Conservation (phyloP, 192 early-diverging fungal genomes). For the Phycomyces nitens region DNA sequence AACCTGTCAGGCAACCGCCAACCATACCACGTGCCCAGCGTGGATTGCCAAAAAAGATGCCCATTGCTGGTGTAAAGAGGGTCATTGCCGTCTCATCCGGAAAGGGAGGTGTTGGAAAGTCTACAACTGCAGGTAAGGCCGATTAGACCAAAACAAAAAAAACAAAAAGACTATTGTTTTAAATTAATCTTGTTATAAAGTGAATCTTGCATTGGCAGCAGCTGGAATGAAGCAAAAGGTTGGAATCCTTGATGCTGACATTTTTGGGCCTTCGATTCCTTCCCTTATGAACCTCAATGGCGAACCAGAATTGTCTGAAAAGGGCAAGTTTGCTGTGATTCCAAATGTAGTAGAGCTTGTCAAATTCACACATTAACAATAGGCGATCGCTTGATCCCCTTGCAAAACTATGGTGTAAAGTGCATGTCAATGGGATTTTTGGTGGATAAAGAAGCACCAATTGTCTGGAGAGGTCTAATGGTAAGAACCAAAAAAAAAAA, state of each 20-base stretch:
- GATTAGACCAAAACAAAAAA: background rate
- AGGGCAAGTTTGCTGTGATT: conserved; percentile 33
- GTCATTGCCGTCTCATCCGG: conserved; percentile 82
- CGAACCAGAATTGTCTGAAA: conserved; percentile 60
- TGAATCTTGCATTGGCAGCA: conserved; percentile 73
- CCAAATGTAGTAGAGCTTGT: too few species aligned
- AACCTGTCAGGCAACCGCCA: conserved; percentile 33
- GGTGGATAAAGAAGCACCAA: conserved; percentile 63
- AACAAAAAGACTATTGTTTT: background rate
- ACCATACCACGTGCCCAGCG: conserved; percentile 51
- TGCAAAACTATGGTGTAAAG: conserved; percentile 83
- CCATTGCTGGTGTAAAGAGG: conserved; percentile 69
- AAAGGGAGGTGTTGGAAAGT: conserved; percentile 92
- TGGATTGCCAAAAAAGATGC: conserved; percentile 66
- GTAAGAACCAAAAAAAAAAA: conserved; percentile 31
- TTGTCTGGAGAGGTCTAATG: conserved; percentile 93
- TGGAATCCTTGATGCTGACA: conserved; percentile 84
- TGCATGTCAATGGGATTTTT: conserved; percentile 93
- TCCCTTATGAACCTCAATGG: conserved; percentile 77
- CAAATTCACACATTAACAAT: background rate
- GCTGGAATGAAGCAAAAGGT: conserved; percentile 53
- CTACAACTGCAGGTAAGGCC: conserved; percentile 69
- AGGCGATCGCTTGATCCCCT: conserved; percentile 60
- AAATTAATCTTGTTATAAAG: conserved; percentile 41
- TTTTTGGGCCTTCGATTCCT: conserved; percentile 92